A percentile compares a stretch with the other conserved stretches of the same genome.
Evolutionary conservation across 352 stramenopile species (phyloP).

Genomic region (Phytopythium kandeliae): DNA sequence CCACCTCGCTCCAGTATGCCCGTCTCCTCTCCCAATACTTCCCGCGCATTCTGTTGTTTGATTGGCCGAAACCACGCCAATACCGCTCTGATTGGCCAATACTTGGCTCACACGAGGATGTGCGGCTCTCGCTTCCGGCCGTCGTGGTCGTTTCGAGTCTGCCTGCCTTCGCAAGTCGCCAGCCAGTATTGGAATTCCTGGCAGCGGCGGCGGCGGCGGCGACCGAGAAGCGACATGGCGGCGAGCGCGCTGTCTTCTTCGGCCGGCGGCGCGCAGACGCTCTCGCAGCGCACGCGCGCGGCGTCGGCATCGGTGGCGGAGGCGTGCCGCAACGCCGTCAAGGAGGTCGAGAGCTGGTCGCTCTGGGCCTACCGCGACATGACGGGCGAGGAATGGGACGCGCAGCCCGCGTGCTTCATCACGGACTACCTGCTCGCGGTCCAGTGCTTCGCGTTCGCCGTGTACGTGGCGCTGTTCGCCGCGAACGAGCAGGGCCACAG

Average conservation of each 20-base stretch:
- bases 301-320: conserved; percentile 30
- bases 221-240: background rate
- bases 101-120: background rate
- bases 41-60: background rate
- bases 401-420: conserved; percentile 84
- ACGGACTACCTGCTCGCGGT: conserved; percentile 82
- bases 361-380: conserved; percentile 72
- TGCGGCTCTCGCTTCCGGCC: no score
- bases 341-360: conserved; percentile 72
- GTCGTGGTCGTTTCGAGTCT: no score
- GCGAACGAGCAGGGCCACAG: conserved; percentile 39
- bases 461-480: conserved; percentile 76
- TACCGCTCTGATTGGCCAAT: background rate
- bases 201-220: no score
- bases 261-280: background rate
- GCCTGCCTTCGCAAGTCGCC: no score
- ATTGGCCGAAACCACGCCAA: conserved; percentile 5
- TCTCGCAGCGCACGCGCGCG: conserved; percentile 9
- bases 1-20: no score
- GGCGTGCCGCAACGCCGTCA: conserved; percentile 55
- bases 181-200: conserved; percentile 1
- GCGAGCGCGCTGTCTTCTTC: background rate
- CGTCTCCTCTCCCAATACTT: conserved; percentile 1
- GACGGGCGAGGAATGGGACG: conserved; percentile 81
- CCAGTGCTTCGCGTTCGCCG: conserved; percentile 78